Percentiles rank a stretch among this genome's conserved stretches.
Conservation (phyloP, 1,284 basidiomycete genomes). For the Tranzscheliella williamsii region DNA sequence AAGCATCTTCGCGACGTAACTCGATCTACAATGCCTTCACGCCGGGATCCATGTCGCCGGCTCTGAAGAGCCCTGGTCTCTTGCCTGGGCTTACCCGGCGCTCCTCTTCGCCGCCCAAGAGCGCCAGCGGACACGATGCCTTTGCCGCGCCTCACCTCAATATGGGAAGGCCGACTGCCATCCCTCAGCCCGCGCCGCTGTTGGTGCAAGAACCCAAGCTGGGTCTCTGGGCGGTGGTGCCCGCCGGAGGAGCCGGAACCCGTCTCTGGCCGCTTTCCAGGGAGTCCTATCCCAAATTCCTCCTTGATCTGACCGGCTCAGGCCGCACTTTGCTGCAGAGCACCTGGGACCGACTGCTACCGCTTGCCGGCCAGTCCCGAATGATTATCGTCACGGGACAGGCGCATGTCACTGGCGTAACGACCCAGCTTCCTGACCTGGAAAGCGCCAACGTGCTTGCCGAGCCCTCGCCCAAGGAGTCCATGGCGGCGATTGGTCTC, state of each 20-base stretch:
- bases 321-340: conserved; percentile 54
- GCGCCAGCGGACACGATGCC: conserved; percentile 11
- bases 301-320: conserved; percentile 55
- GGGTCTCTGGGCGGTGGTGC: conserved; percentile 58
- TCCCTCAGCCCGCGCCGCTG: conserved; percentile 40
- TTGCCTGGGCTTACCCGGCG: conserved; percentile 18
- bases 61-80: conserved; percentile 29
- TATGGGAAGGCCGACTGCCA: conserved; percentile 12
- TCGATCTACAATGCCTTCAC: conserved; percentile 25
- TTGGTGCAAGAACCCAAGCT: conserved; percentile 53
- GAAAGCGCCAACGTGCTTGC: conserved; percentile 47
- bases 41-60: conserved; percentile 28
- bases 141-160: conserved; percentile 30
- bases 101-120: conserved; percentile 42
- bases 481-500: conserved; percentile 58
- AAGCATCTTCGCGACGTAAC: conserved; percentile 16
- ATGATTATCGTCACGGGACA: conserved; percentile 58
- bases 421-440: conserved; percentile 50
- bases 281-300: conserved; percentile 57
- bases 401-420: conserved; percentile 48
- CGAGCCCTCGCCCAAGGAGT: conserved; percentile 58
- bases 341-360: conserved; percentile 57
- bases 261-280: conserved; percentile 58
- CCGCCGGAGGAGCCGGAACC: conserved; percentile 58
- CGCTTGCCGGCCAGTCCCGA: conserved; percentile 43